Evolutionary conservation across 2,329 filamentous ascomycete species (phyloP).

Genomic region (Balansia obtecta): DNA sequence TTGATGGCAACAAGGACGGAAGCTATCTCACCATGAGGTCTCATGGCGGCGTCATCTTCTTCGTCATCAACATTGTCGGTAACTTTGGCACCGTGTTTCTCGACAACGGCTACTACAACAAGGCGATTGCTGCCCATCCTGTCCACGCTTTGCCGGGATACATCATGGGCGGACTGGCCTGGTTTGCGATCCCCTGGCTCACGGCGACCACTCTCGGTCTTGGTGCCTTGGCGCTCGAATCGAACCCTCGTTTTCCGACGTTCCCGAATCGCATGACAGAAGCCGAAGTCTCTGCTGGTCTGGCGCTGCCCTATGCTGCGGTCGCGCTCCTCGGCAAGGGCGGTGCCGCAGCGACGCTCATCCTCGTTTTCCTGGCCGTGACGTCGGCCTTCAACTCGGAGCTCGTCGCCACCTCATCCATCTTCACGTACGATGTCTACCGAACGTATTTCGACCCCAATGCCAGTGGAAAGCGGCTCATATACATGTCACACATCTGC

Average conservation of each 20-base stretch:
- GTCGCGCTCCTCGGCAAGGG: slow-evolving; percentile 73
- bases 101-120: slow-evolving; percentile 87
- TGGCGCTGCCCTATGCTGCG: slow-evolving; percentile 76
- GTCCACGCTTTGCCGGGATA: slow-evolving; percentile 82
- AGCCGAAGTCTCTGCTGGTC: slow-evolving; percentile 66
- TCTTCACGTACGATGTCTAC: slow-evolving; percentile 79
- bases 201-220: slow-evolving; percentile 83
- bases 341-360: slow-evolving; percentile 63
- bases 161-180: slow-evolving; percentile 71
- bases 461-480: slow-evolving; percentile 63
- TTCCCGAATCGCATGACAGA: slow-evolving; percentile 60
- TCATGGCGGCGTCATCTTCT: slow-evolving; percentile 69
- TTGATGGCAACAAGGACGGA: slow-evolving; percentile 66
- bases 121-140: slow-evolving; percentile 78
- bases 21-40: slow-evolving; percentile 75
- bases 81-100: slow-evolving; percentile 79
- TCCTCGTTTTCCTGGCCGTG: slow-evolving; percentile 85
- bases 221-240: slow-evolving; percentile 67
- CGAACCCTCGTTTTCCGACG: slow-evolving; percentile 57
- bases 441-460: slow-evolving; percentile 73
- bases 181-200: slow-evolving; percentile 90
- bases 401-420: slow-evolving; percentile 76
- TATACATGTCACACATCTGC: slow-evolving; percentile 64
- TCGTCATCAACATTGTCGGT: slow-evolving; percentile 76
- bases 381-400: slow-evolving; percentile 75